These are phyloP conservation scores for Boletus smithii DNA, from an alignment of 1,284 basidiomycete species.

Conservation along the genomic window DNA sequence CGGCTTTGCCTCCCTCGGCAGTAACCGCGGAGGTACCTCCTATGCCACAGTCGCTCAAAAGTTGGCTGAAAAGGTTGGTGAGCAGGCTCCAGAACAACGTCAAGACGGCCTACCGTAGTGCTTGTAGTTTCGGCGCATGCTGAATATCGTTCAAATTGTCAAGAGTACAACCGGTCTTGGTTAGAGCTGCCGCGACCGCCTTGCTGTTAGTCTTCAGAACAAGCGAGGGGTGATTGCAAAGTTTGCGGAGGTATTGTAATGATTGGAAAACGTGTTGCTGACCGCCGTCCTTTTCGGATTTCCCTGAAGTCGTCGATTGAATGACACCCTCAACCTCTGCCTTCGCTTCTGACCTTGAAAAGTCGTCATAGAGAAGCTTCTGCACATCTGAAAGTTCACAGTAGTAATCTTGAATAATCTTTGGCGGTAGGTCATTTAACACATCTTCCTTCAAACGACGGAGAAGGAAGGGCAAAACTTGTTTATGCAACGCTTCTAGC, in stretches of 20 bases:
- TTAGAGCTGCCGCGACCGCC: constrained; percentile 61
- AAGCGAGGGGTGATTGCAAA: constrained; percentile 95
- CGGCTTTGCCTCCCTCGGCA: constrained; percentile 58
- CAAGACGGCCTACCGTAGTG: constrained; percentile 64
- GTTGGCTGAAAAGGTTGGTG: constrained; percentile 59
- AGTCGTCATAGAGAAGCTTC: constrained; percentile 91
- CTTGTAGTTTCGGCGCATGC: constrained; percentile 93
- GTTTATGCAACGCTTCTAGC: constrained; percentile 95
- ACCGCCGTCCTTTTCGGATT: constrained; percentile 41
- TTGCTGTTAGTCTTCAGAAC: constrained; percentile 72
- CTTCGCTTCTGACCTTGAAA: constrained; percentile 76
- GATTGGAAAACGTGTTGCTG: constrained; percentile 95
- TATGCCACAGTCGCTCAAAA: constrained; percentile 93
- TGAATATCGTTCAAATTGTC: constrained; percentile 72
- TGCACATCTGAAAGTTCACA: constrained; percentile 96
- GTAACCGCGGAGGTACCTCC: constrained; percentile 51
- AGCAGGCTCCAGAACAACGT: background rate
- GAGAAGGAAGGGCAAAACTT: constrained; percentile 97
- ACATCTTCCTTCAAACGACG: constrained; percentile 98
- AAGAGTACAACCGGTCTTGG: constrained; percentile 47
- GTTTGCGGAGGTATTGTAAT: constrained; percentile 93
- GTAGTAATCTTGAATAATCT: constrained; percentile 99
- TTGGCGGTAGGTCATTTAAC: constrained; percentile 92
- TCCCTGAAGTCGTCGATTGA: constrained; percentile 40
- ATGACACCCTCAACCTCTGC: constrained; percentile 65